Conservation (phyloP, 2,329 filamentous ascomycete species). For the Thielaviopsis populi region DNA sequence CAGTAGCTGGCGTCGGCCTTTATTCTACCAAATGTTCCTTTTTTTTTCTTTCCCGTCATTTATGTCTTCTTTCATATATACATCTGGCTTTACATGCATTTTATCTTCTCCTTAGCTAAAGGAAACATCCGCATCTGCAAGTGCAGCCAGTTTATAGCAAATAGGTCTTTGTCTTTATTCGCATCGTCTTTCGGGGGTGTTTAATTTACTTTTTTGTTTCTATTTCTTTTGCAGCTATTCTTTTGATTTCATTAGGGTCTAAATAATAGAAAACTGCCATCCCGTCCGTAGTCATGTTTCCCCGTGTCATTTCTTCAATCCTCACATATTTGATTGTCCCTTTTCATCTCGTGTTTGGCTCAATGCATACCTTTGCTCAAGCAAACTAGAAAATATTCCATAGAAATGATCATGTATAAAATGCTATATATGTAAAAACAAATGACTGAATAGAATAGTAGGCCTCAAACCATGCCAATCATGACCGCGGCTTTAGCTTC, state of each 20-base stretch:
- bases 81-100: not conserved
- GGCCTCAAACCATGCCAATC: not conserved
- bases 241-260: not conserved
- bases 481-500: not conserved
- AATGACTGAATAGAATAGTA: conserved; percentile 1
- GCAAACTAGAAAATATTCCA: not conserved
- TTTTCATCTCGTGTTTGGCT: not conserved
- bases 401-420: not conserved
- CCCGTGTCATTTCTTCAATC: not conserved
- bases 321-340: not conserved
- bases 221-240: not conserved
- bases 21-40: not conserved
- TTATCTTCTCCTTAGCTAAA: not conserved
- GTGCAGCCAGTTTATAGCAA: not conserved
- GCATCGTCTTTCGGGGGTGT: not conserved
- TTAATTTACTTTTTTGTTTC: too few relatives aligned
- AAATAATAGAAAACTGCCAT: not conserved
- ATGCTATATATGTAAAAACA: not conserved
- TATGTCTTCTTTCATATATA: not conserved
- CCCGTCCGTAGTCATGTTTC: not conserved
- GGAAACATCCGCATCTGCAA: not conserved
- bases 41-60: too few relatives aligned
- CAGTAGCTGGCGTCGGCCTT: not conserved
- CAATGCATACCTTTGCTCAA: not conserved
- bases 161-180: not conserved